These are phyloP conservation scores for Elaeis oleifera DNA, from an alignment of 202 grass and related monocot genomes.

Conservation along the genomic window DNA sequence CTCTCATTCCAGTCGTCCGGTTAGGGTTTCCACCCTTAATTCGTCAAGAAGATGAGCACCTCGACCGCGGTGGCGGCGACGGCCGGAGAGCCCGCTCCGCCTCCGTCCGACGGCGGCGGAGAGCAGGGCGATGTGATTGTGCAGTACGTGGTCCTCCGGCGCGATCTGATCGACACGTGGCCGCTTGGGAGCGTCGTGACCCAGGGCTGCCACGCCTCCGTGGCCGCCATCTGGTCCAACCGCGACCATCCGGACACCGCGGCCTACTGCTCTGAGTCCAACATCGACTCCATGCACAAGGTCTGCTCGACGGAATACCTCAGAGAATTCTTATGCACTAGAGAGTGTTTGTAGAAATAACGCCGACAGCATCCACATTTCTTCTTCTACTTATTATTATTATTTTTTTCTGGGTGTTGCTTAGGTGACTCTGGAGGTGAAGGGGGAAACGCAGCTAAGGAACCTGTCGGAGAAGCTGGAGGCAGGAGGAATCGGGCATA, in stretches of 20 bases:
- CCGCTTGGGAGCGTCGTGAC: slow-evolving; percentile 78
- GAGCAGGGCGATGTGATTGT: slow-evolving; percentile 45
- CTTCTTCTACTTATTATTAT: background rate
- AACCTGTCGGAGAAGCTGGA: slow-evolving; percentile 68
- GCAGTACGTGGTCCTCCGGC: slow-evolving; percentile 84
- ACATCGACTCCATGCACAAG: slow-evolving; percentile 89
- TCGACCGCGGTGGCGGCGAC: slow-evolving; percentile 11
- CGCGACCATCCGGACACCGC: slow-evolving; percentile 56
- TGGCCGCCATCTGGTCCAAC: slow-evolving; percentile 54
- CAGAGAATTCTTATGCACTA: background rate
- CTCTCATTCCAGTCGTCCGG: background rate
- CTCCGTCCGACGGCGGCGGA: background rate
- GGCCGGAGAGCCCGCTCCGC: background rate
- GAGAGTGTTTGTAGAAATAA: no score
- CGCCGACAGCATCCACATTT: background rate
- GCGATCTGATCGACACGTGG: slow-evolving; percentile 77
- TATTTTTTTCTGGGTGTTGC: background rate
- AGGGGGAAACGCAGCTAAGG: slow-evolving; percentile 69
- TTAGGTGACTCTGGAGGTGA: slow-evolving; percentile 81
- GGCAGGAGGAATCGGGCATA: slow-evolving; percentile 44
- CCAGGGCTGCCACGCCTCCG: slow-evolving; percentile 78
- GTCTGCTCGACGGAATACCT: slow-evolving; percentile 65
- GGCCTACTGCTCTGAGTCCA: slow-evolving; percentile 43
- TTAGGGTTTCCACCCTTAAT: slow-evolving; percentile 17
- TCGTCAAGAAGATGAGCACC: background rate